Percentiles rank a stretch among this genome's conserved stretches.
phyloP scores from a whole-genome alignment of 768 basidiomycete genomes.

The Lentinula sp. region DNA sequence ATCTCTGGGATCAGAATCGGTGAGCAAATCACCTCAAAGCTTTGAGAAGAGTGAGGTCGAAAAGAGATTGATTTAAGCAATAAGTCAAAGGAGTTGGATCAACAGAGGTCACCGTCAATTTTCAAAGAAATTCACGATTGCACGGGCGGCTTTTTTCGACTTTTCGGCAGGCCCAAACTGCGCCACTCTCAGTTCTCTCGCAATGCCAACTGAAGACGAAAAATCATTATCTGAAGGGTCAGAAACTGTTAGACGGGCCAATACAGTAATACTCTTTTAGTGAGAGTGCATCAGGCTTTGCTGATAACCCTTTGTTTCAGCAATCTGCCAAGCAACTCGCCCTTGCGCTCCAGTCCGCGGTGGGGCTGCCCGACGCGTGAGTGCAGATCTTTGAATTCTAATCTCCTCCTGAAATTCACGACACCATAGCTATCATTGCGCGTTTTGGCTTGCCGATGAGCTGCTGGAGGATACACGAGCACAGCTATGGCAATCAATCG shows the following conservation, averaged over 20 bases:
- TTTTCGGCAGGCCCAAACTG: not conserved
- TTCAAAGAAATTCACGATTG: not conserved
- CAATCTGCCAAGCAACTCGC: not conserved
- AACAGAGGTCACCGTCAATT: no score
- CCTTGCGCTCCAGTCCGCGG: not conserved
- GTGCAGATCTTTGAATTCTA: not conserved
- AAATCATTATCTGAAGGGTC: conserved; percentile 15
- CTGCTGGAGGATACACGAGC: conserved; percentile 29
- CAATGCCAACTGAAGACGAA: not conserved
- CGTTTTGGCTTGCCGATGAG: conserved; percentile 19
- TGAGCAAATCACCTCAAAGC: no score
- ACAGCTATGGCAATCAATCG: conserved; percentile 47
- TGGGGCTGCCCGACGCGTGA: not conserved
- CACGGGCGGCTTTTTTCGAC: not conserved
- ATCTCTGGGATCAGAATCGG: no score
- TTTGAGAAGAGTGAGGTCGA: no score
- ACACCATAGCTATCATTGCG: conserved; percentile 10
- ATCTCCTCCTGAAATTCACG: not conserved
- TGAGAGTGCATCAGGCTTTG: not conserved
- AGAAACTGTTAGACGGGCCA: conserved; percentile 20
- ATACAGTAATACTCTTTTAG: conserved; percentile 19
- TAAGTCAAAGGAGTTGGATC: no score
- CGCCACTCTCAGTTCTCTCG: not conserved
- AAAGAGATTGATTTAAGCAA: no score
- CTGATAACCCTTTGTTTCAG: not conserved